These are phyloP conservation scores for Rhynchospora tenuis DNA, from an alignment of 176 grass and related monocot species.

Conservation along the genomic window DNA sequence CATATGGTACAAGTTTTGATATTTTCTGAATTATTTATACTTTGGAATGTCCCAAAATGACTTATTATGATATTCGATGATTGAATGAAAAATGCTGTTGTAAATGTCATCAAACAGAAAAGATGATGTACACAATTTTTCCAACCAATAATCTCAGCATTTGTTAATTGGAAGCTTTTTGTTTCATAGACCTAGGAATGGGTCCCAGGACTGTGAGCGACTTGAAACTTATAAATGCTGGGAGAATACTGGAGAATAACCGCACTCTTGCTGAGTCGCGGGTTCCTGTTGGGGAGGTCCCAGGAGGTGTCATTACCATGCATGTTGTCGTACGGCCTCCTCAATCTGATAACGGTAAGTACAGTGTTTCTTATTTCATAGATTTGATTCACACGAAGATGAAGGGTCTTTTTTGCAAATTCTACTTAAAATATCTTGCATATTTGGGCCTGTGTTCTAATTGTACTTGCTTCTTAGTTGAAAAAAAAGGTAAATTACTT, in stretches of 20 bases:
- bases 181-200: slow-evolving; percentile 57
- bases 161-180: slow-evolving; percentile 3
- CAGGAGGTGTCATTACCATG: slow-evolving; percentile 89
- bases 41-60: slow-evolving; percentile 8
- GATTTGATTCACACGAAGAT: not conserved
- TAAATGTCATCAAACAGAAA: not conserved
- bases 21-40: not conserved
- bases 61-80: not conserved
- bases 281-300: slow-evolving; percentile 72
- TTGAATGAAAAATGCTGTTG: slow-evolving; percentile 4
- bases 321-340: slow-evolving; percentile 85
- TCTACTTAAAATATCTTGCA: not conserved
- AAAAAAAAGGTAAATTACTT: not conserved
- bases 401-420: slow-evolving; percentile 15
- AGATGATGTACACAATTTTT: not conserved
- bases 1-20: not conserved
- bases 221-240: slow-evolving; percentile 91
- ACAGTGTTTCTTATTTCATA: slow-evolving; percentile 37
- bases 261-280: slow-evolving; percentile 65
- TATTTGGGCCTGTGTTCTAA: not conserved
- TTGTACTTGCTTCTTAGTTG: not conserved
- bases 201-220: slow-evolving; percentile 73
- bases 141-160: not conserved
- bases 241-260: slow-evolving; percentile 88
- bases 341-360: slow-evolving; percentile 63